Percentiles rank a stretch among this genome's conserved stretches.
These are phyloP conservation scores for Trichoderma citrinoviride DNA, from an alignment of 2,329 filamentous ascomycete genomes.

Conservation along the genomic window DNA sequence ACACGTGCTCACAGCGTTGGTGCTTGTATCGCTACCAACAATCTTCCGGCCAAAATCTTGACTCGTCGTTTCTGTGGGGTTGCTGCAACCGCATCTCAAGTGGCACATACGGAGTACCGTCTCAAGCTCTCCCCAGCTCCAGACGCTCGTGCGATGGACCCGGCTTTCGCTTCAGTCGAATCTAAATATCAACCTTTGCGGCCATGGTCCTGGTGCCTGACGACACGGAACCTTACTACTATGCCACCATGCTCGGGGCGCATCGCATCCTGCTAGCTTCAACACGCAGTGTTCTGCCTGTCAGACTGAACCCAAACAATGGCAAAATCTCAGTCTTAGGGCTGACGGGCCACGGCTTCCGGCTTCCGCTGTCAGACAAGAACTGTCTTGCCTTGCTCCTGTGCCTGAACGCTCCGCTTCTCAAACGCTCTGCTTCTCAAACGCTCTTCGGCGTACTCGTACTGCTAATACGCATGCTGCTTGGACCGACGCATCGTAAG, in stretches of 20 bases:
- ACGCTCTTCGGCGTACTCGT: neutral
- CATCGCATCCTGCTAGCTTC: neutral
- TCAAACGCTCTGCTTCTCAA: neutral
- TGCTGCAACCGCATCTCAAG: neutral
- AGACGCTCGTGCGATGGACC: neutral
- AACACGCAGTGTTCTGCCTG: neutral
- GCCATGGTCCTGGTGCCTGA: neutral
- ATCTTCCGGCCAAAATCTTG: neutral
- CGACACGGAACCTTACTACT: neutral
- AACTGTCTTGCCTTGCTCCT: neutral
- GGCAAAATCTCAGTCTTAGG: neutral
- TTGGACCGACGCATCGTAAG: too few relatives aligned
- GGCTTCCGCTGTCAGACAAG: neutral
- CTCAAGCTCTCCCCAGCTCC: neutral
- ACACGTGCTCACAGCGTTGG: neutral
- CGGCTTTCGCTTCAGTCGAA: neutral
- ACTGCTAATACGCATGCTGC: neutral
- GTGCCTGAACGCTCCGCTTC: neutral
- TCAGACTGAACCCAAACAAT: slow-evolving; percentile 2
- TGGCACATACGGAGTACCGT: neutral
- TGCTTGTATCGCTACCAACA: neutral
- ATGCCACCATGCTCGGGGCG: neutral
- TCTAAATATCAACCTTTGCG: neutral
- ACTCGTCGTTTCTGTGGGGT: slow-evolving; percentile 11
- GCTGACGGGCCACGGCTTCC: slow-evolving; percentile 16